phyloP scores from a whole-genome alignment of 257 asterid species.

The Salvia hispanica region DNA sequence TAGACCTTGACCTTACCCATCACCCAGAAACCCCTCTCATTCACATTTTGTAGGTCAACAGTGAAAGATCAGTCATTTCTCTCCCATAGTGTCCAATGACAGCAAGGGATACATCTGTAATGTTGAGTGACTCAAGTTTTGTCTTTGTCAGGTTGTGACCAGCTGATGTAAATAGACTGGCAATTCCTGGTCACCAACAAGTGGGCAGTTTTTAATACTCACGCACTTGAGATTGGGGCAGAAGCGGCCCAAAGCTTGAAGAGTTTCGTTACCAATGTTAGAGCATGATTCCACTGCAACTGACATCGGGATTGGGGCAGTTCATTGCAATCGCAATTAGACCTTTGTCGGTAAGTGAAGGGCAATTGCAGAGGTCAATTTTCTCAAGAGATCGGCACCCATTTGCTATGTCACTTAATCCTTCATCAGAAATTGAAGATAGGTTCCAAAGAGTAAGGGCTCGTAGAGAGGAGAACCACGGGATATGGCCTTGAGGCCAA shows the following conservation, averaged over 20 bases:
- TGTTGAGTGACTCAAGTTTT: conserved; percentile 58
- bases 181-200: conserved; percentile 66
- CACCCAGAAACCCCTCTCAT: conserved; percentile 88
- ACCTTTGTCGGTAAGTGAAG: conserved; percentile 67
- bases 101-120: conserved; percentile 76
- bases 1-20: conserved; percentile 82
- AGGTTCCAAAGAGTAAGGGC: conserved; percentile 76
- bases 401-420: conserved; percentile 60
- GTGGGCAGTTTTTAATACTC: conserved; percentile 61
- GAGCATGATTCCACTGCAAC: conserved; percentile 71
- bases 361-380: conserved; percentile 71
- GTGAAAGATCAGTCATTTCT: conserved; percentile 57
- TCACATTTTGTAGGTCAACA: conserved; percentile 65
- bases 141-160: conserved; percentile 54
- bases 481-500: conserved; percentile 74
- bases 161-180: conserved; percentile 63
- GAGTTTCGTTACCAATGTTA: conserved; percentile 66
- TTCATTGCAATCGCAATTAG: conserved; percentile 63
- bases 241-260: conserved; percentile 60
- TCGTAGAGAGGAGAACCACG: conserved; percentile 61
- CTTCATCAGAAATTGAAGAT: conserved; percentile 68
- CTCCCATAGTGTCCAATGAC: conserved; percentile 76
- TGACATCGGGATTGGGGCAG: conserved; percentile 64
- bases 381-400: conserved; percentile 66
- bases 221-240: conserved; percentile 64